Percentiles rank a stretch among this genome's conserved stretches.
Conservation (phyloP, 768 basidiomycete species). For the Boletus sp. region DNA sequence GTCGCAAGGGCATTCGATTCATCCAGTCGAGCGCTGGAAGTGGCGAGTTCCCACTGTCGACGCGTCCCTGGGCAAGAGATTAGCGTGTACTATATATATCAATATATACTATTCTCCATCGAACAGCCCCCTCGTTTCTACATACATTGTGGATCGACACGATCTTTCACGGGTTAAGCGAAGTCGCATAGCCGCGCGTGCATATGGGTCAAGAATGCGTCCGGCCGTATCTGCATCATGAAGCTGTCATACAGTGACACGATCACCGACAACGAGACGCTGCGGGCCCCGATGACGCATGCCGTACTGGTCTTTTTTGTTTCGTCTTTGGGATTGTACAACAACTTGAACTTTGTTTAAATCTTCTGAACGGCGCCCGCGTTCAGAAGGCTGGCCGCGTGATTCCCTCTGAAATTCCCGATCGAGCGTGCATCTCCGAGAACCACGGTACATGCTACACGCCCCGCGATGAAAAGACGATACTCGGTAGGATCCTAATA, state of each 20-base stretch:
- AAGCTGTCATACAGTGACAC: neutral
- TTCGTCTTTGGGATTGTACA: neutral
- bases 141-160: neutral
- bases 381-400: neutral
- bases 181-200: neutral
- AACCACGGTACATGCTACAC: neutral
- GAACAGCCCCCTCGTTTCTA: neutral
- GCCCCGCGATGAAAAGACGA: neutral
- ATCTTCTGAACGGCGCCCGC: neutral
- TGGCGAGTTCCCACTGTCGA: neutral
- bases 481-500: neutral
- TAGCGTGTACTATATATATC: neutral
- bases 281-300: neutral
- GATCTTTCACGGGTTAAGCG: neutral
- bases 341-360: no score
- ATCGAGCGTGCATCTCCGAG: conserved; percentile 6
- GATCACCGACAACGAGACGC: neutral
- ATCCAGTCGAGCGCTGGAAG: neutral
- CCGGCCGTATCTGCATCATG: neutral
- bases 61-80: neutral
- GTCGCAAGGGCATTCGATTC: neutral
- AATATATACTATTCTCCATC: neutral
- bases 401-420: neutral
- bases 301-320: neutral
- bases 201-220: neutral